These are phyloP conservation scores for Trypanosoma mega DNA, from an alignment of 208 protist genomes.

Conservation along the genomic window DNA sequence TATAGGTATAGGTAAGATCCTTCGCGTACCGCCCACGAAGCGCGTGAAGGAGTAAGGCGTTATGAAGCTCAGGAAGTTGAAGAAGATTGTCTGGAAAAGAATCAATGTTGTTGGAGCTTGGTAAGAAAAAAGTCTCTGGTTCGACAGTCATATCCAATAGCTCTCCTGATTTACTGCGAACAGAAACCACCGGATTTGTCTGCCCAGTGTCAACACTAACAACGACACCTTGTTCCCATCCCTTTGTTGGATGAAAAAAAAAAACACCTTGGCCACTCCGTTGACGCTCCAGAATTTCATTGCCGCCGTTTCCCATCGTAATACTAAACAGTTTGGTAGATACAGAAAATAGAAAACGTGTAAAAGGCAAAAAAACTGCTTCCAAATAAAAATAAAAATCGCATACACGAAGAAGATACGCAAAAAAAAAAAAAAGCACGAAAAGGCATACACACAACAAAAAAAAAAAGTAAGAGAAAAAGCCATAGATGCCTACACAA, in stretches of 20 bases:
- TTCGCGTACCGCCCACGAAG: constrained; percentile 22
- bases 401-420: background rate
- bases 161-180: constrained; percentile 23
- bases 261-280: constrained; percentile 8
- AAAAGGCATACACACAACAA: background rate
- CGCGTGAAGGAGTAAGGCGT: constrained; percentile 30
- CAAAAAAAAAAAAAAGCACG: background rate
- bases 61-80: constrained; percentile 33
- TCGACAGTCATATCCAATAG: background rate
- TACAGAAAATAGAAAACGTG: background rate
- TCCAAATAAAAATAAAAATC: background rate
- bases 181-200: background rate
- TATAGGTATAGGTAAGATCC: constrained; percentile 40
- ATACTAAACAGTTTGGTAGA: background rate
- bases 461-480: background rate
- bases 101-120: background rate
- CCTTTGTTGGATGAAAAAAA: constrained; percentile 21
- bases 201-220: background rate
- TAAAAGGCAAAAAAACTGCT: background rate
- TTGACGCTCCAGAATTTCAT: background rate
- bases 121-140: constrained; percentile 5
- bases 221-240: constrained; percentile 20
- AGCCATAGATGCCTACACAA: background rate
- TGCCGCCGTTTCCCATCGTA: constrained; percentile 1
- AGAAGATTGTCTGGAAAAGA: constrained; percentile 35